These are phyloP conservation scores for Calycina herbarum DNA, from an alignment of 2,329 filamentous ascomycete genomes.

Conservation along the genomic window DNA sequence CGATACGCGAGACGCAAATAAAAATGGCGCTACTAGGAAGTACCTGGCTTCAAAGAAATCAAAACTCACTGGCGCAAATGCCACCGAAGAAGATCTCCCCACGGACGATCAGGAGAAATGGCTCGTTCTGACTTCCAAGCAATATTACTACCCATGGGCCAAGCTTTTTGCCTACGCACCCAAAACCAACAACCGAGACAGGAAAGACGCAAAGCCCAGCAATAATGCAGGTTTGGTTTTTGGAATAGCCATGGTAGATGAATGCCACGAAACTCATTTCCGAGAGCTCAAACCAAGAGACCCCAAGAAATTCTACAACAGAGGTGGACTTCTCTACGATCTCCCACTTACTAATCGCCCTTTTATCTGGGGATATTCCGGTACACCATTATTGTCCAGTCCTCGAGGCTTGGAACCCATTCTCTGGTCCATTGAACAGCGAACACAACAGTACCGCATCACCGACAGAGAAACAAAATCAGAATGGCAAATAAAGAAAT, in stretches of 20 bases:
- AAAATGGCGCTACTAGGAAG: not conserved
- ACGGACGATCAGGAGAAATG: slow-evolving; percentile 19
- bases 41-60: not conserved
- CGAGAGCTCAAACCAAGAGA: not conserved
- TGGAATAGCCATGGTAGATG: slow-evolving; percentile 30
- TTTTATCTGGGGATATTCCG: slow-evolving; percentile 28
- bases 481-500: slow-evolving; percentile 3
- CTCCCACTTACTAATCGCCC: slow-evolving; percentile 19
- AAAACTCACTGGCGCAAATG: not conserved
- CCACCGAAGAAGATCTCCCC: not conserved
- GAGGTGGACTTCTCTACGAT: slow-evolving; percentile 18
- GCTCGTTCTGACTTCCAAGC: slow-evolving; percentile 22
- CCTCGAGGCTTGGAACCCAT: slow-evolving; percentile 24
- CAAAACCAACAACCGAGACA: not conserved
- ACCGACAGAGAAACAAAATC: not conserved
- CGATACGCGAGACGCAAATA: slow-evolving; percentile 2
- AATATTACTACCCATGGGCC: slow-evolving; percentile 15
- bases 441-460: slow-evolving; percentile 8
- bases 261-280: slow-evolving; percentile 25
- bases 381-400: slow-evolving; percentile 21
- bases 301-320: slow-evolving; percentile 9
- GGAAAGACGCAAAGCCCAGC: not conserved
- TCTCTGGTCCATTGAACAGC: slow-evolving; percentile 23
- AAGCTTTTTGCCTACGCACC: slow-evolving; percentile 15
- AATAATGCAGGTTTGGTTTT: slow-evolving; percentile 19